Evolutionary conservation across 1,139 yeast species (phyloP), one percentile per base, ranked within the genome.

Genomic region (Hyphopichia fennica): DNA sequence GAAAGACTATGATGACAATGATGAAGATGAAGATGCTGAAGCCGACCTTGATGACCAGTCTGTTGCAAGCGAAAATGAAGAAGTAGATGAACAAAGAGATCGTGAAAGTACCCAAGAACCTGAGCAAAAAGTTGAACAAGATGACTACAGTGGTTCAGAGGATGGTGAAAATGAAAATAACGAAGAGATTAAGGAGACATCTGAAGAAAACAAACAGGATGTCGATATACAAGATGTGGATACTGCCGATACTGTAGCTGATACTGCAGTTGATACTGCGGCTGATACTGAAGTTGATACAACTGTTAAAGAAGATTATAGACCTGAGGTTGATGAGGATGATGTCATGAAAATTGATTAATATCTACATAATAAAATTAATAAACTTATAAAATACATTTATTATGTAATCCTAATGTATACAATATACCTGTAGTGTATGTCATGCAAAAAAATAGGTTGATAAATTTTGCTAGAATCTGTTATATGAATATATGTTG

Each of bases 1-100:
- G 43, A 48, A 47, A 34, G 50, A 51, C 32, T 51, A 48, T 37
- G 55, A 49, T 20, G 51, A 47, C 18, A 47, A 47, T n/a, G 35
- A 40, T n/a, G 50, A 45, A 9, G 51, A 48, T 22, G 47, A 40
- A 4, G 50, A 46, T 15, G 49, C 41, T 10, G 53, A 42, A 17
- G 34, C 6, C 5, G 34, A 31, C 13, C 37, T 34, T 28, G 41
- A 29, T 11, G 32, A 29, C 3, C 4, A 29, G 11, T n/a, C 16
- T 7, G 29, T 27, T 4, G 29, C 6, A 20, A 27, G n/a, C 13
- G 32, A n/a, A 29, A 17, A 29, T 17, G 44, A 45, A 9, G 49
- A 44, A 32, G 53, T 45, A 11, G 50, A 49, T 28, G 47, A 47
- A 31, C 50, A 46, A 29, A 14, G 13, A 5, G 18, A 14, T 14